Conservation (phyloP, 108 stramenopile genomes). For the Fragilariopsis cylindrus region DNA sequence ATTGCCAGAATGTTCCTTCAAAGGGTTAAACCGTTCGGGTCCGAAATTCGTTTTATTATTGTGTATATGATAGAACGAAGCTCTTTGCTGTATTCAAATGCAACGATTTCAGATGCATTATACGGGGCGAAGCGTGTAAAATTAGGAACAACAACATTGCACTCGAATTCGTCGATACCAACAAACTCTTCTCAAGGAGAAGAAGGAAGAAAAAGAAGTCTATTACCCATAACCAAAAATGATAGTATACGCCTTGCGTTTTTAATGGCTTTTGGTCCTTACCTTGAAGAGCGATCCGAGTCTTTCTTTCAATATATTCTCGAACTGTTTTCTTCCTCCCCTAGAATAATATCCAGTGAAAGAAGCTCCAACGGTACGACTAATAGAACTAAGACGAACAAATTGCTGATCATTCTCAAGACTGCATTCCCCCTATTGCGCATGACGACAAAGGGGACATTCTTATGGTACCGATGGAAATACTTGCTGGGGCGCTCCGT, state of each 20-base stretch:
- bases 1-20: conserved; percentile 5
- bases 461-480: conserved; percentile 62
- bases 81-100: conserved; percentile 31
- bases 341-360: background rate
- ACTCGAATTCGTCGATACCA: background rate
- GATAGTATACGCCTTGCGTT: conserved; percentile 64
- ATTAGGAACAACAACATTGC: conserved; percentile 22
- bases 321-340: background rate
- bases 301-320: background rate
- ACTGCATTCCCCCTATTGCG: conserved; percentile 63
- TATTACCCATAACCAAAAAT: conserved; percentile 40
- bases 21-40: conserved; percentile 34
- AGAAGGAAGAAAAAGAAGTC: conserved; percentile 26
- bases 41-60: conserved; percentile 58
- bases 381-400: background rate
- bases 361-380: background rate
- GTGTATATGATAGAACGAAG: conserved; percentile 61
- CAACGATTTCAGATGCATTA: conserved; percentile 68
- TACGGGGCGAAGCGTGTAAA: conserved; percentile 69
- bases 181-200: background rate
- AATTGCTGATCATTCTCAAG: conserved; percentile 36
- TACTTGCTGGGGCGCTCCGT: conserved; percentile 67
- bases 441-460: conserved; percentile 47
- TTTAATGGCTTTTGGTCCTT: conserved; percentile 62
- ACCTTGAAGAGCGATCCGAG: conserved; percentile 61